These are phyloP conservation scores for Stagonosporopsis vannaccii DNA, from an alignment of 2,329 filamentous ascomycete genomes.

Conservation along the genomic window DNA sequence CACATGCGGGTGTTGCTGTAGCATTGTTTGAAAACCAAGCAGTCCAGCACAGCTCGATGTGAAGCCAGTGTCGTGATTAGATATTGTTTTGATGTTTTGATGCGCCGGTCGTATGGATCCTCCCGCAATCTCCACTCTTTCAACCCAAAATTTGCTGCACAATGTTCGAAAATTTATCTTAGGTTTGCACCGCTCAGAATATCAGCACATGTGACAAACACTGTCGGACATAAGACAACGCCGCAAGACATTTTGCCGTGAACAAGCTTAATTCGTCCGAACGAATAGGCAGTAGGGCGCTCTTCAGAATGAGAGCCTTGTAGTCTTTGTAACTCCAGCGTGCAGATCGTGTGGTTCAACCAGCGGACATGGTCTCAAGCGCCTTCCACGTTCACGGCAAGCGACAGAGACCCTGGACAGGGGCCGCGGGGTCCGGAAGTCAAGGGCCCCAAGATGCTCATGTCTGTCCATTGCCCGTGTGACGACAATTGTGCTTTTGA, in stretches of 20 bases:
- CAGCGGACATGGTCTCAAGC: not conserved
- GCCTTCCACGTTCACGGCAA: not conserved
- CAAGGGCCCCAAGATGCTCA: not conserved
- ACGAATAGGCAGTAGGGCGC: not conserved
- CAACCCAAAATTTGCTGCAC: slow-evolving; percentile 14
- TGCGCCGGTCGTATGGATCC: slow-evolving; percentile 8
- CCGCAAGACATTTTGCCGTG: not conserved
- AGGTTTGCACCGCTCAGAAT: not conserved
- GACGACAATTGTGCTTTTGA: not conserved
- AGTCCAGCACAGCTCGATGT: not conserved
- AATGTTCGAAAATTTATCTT: slow-evolving; percentile 1
- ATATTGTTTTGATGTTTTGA: not conserved
- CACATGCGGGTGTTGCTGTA: not conserved
- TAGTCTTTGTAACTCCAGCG: not conserved
- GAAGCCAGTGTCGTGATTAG: not conserved
- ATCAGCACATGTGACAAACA: slow-evolving; percentile 5
- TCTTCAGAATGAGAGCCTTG: not conserved
- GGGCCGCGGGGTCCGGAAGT: not conserved
- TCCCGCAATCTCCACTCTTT: slow-evolving; percentile 22
- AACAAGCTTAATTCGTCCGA: not conserved
- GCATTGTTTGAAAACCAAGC: not conserved
- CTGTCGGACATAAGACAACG: slow-evolving; percentile 8
- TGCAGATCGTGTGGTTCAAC: not conserved
- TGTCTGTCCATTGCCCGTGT: not conserved
- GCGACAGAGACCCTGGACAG: not conserved